Base-by-base conservation (phyloP, 2,329 filamentous ascomycete species). In the Whalleya microplaca region DNA sequence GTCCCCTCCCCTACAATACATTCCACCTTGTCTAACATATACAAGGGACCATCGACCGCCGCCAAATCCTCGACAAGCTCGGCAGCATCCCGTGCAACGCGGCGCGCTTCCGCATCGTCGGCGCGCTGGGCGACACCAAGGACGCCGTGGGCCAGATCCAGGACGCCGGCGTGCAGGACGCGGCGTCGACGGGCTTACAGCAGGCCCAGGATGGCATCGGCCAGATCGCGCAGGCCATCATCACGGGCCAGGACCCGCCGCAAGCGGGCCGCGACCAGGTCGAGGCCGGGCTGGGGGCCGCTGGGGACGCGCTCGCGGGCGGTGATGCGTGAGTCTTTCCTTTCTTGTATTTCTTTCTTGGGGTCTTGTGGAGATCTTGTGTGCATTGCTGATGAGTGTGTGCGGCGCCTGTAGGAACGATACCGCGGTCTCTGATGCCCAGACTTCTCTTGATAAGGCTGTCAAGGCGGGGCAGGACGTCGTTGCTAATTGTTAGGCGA, bases 41-140 rank as follows among this genome's bases (percentile, higher is more conserved):
- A 51, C 41, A 47, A 55, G 41, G 20, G 20, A 16, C 23, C 23
- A 27, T 27, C 23, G 23, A 27, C 23, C 23, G 23, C 4, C 23
- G 23, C 23, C 23, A 27, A 27, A 4, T 27, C 23, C 23, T 27
- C 4, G 23, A 27, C 4, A 27, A 27, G 23, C 16, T 44, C 23
- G 42, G 18, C 19, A n/a, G 51, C 27, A 14, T 48, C 29, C 5
- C 10, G 6, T 59, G 56, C 45, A 59, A 56, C 48, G 19, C 37
- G 4, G 56, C 56, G 9, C 56, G 56, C 6, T 19, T 53, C 14
- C 52, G 51, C 10, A 59, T 59, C 45, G 48, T 59, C 44, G 44
- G 42, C 23, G 56, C 56, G 20, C 43, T 59, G 10, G 45, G 48
- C 32, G 45, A 59, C 41, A 56, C 56, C 23, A 41, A 55, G 44